Conservation (phyloP, 139 green algal species). For the Micractinium conductrix region DNA sequence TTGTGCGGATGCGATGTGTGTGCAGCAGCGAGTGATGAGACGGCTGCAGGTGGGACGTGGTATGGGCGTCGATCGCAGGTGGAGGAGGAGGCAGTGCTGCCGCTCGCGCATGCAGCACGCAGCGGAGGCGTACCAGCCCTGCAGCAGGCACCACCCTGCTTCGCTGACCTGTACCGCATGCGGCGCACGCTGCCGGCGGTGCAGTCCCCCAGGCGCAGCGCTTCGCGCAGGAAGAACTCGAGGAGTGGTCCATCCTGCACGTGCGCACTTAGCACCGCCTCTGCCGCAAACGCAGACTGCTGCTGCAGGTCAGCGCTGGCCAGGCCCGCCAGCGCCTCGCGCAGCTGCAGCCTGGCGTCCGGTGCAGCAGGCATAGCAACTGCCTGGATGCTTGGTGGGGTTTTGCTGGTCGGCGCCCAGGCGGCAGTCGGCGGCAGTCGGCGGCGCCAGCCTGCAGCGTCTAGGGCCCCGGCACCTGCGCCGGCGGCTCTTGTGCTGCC, state of each 20-base stretch:
- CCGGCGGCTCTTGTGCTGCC: too few relatives aligned
- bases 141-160: background rate
- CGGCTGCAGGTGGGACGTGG: background rate
- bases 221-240: background rate
- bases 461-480: too few relatives aligned
- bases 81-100: too few relatives aligned
- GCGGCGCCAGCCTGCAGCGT: too few relatives aligned
- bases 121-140: too few relatives aligned
- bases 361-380: too few relatives aligned
- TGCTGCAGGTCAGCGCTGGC: slow-evolving; percentile 1
- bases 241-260: background rate
- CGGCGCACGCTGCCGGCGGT: background rate
- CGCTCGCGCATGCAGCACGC: too few relatives aligned
- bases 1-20: too few relatives aligned
- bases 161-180: slow-evolving; percentile 16
- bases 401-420: too few relatives aligned
- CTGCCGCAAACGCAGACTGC: slow-evolving; percentile 6
- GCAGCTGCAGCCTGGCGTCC: slow-evolving; percentile 18
- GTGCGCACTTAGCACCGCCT: slow-evolving; percentile 4
- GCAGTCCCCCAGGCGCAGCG: slow-evolving; percentile 10
- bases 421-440: too few relatives aligned
- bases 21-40: too few relatives aligned
- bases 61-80: background rate
- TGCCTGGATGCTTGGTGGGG: too few relatives aligned
- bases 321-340: slow-evolving; percentile 14